phyloP scores from a whole-genome alignment of 495 filamentous ascomycete genomes.

The Tricharina praecox region DNA sequence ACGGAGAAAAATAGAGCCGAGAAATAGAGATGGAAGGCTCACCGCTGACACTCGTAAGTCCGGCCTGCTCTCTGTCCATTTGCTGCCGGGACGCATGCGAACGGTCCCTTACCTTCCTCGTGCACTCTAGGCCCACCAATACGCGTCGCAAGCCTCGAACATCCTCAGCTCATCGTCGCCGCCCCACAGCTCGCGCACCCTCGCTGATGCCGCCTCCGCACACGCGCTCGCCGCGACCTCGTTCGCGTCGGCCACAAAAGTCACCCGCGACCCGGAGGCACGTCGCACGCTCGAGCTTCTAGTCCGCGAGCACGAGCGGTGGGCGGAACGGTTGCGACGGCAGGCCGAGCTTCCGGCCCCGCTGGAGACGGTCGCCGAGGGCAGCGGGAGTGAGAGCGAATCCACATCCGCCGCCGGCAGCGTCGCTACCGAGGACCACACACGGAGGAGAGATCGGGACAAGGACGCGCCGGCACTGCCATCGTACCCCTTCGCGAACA shows the following conservation, averaged over 20 bases:
- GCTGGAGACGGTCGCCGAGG: neutral
- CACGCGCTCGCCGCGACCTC: slow-evolving; percentile 81
- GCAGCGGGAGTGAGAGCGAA: neutral
- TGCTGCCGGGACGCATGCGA: neutral
- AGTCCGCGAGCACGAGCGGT: slow-evolving; percentile 44
- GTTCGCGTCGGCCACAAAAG: slow-evolving; percentile 64
- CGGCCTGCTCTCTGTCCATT: slow-evolving; percentile 12
- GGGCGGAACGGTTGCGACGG: slow-evolving; percentile 15
- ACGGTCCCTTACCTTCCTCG: slow-evolving; percentile 8
- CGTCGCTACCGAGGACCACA: no score
- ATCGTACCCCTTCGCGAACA: slow-evolving; percentile 30
- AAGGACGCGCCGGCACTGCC: neutral
- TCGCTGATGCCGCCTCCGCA: slow-evolving; percentile 57
- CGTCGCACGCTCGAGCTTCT: slow-evolving; percentile 67
- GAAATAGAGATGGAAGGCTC: slow-evolving; percentile 26
- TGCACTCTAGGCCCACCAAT: slow-evolving; percentile 68
- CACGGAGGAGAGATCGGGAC: neutral
- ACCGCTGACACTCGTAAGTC: slow-evolving; percentile 16
- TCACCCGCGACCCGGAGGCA: slow-evolving; percentile 64
- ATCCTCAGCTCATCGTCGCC: slow-evolving; percentile 36
- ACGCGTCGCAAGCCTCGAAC: slow-evolving; percentile 61
- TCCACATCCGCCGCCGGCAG: neutral
- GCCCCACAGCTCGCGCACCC: slow-evolving; percentile 51
- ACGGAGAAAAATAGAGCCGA: no score
- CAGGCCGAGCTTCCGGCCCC: slow-evolving; percentile 14